Evolutionary conservation across 2,329 filamentous ascomycete genomes (phyloP).

Genomic region (Beauveria asiatica): DNA sequence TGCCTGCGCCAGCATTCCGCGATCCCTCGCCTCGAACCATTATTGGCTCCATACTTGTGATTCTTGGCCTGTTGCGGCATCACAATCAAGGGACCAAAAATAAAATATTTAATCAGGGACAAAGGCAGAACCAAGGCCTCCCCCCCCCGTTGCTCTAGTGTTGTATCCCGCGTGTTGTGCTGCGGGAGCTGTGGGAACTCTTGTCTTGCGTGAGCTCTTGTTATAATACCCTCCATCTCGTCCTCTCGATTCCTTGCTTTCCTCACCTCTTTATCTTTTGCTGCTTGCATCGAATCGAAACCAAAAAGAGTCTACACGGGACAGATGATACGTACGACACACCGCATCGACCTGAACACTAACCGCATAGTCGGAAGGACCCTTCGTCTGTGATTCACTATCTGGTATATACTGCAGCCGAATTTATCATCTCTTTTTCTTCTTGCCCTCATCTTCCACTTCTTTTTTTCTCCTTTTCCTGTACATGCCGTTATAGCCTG

Average conservation of each 20-base stretch:
- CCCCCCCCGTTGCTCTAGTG: background rate
- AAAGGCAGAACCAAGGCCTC: background rate
- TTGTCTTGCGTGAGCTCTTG: slow-evolving; percentile 1
- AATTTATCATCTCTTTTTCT: slow-evolving; percentile 5
- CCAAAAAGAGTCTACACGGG: background rate
- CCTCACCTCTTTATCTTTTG: slow-evolving; percentile 5
- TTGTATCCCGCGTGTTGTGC: background rate
- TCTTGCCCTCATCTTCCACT: background rate
- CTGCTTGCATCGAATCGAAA: background rate
- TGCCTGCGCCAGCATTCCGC: slow-evolving; percentile 9
- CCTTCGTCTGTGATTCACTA: background rate
- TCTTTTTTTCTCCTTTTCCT: slow-evolving; percentile 1
- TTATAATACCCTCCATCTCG: slow-evolving; percentile 5
- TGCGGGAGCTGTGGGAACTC: background rate
- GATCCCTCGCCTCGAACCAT: background rate
- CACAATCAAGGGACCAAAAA: background rate
- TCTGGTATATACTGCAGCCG: slow-evolving; percentile 8
- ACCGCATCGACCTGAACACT: background rate
- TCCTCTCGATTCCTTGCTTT: background rate
- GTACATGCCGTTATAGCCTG: slow-evolving; percentile 17
- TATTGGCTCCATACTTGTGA: background rate
- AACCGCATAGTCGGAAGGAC: background rate
- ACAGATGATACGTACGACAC: background rate
- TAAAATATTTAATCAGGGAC: background rate
- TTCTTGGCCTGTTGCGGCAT: background rate